phyloP scores from a whole-genome alignment of 2,329 filamentous ascomycete genomes.

The Fusarium sp. region DNA sequence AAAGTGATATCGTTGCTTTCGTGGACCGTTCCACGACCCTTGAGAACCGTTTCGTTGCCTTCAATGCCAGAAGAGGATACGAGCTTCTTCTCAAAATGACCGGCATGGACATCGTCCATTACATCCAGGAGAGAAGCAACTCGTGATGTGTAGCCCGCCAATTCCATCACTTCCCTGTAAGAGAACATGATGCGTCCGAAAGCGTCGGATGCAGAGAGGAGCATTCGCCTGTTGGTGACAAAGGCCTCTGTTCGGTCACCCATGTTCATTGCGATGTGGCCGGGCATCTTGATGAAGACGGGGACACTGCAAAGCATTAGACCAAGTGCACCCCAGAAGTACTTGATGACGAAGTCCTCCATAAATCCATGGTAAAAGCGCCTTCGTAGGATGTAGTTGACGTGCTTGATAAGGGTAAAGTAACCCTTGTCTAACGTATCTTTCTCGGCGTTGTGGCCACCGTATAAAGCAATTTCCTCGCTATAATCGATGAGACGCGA shows the following conservation, averaged over 20 bases:
- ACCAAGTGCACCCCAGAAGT: conserved; percentile 96
- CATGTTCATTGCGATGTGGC: conserved; percentile 70
- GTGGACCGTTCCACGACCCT: conserved; percentile 80
- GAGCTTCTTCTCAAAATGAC: conserved; percentile 95
- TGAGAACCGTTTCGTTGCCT: conserved; percentile 82
- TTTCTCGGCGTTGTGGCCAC: conserved; percentile 92
- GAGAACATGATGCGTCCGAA: conserved; percentile 98
- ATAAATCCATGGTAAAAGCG: conserved; percentile 98
- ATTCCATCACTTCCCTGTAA: conserved; percentile 95
- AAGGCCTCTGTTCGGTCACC: conserved; percentile 80
- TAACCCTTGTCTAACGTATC: conserved; percentile 97
- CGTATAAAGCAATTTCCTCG: conserved; percentile 92
- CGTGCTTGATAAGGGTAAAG: conserved; percentile 98
- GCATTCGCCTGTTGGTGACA: conserved; percentile 90
- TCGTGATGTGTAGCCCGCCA: conserved; percentile 93
- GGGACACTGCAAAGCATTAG: conserved; percentile 92
- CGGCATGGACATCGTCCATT: conserved; percentile 90
- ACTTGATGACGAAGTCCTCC: conserved; percentile 99
- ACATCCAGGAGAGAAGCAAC: conserved; percentile 91
- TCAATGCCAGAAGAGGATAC: conserved; percentile 87
- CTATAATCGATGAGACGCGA: conserved; percentile 94
- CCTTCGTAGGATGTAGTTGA: conserved; percentile 90
- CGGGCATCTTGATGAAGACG: conserved; percentile 93
- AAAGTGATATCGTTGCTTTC: conserved; percentile 89
- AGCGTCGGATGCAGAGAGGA: conserved; percentile 92